These are phyloP conservation scores for Ganoderma resinaceum DNA, from an alignment of 1,284 basidiomycete genomes.

Conservation along the genomic window DNA sequence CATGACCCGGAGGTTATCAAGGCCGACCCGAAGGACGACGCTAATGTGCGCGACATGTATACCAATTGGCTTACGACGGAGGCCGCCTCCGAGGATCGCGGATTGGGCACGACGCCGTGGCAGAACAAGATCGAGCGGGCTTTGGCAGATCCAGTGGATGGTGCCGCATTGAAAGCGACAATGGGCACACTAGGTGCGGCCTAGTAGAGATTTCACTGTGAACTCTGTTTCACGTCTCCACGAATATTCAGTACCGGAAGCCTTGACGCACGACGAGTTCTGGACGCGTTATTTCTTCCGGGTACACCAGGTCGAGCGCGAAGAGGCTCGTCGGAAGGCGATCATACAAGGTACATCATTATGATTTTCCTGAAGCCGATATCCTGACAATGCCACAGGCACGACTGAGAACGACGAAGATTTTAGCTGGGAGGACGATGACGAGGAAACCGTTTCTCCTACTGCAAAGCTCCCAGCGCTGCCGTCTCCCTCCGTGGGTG, in stretches of 20 bases:
- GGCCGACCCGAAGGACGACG: constrained; percentile 77
- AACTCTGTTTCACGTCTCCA: not conserved
- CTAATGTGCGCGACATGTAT: constrained; percentile 63
- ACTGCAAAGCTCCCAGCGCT: constrained; percentile 34
- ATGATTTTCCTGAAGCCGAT: not conserved
- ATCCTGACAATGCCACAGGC: constrained; percentile 43
- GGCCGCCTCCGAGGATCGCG: constrained; percentile 60
- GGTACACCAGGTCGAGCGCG: constrained; percentile 82
- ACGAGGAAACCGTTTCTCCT: constrained; percentile 55
- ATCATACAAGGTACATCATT: constrained; percentile 72
- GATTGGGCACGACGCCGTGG: constrained; percentile 65
- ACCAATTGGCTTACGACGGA: constrained; percentile 64
- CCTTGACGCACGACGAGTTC: constrained; percentile 75
- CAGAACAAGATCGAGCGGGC: constrained; percentile 54
- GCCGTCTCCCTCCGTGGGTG: constrained; percentile 1
- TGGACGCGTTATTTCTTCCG: constrained; percentile 96
- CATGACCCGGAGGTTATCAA: constrained; percentile 80
- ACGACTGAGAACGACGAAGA: constrained; percentile 72
- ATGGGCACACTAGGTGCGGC: constrained; percentile 64
- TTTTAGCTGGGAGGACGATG: constrained; percentile 85
- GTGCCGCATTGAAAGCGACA: constrained; percentile 63
- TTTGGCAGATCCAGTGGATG: constrained; percentile 59
- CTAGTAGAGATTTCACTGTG: not conserved
- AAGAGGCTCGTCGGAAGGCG: constrained; percentile 84
- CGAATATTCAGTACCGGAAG: constrained; percentile 69